A percentile compares a stretch with the other conserved stretches of the same genome.
phyloP scores from a whole-genome alignment of 2,329 filamentous ascomycete species.

The Alternaria sp. region DNA sequence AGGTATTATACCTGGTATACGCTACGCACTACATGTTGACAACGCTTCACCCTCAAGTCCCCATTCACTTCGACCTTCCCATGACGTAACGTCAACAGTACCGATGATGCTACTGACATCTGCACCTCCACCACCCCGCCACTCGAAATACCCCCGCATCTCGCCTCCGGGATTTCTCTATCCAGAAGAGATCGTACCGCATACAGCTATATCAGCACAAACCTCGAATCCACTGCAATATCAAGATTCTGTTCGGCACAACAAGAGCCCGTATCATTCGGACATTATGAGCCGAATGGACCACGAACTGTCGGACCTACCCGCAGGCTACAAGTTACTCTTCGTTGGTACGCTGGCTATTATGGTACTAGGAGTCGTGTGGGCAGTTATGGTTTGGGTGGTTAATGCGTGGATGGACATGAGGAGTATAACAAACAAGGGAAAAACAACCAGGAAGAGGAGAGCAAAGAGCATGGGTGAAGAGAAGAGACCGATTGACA shows the following conservation, averaged over 20 bases:
- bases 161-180: conserved; percentile 19
- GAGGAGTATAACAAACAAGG: neutral
- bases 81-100: neutral
- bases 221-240: neutral
- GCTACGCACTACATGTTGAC: neutral
- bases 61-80: neutral
- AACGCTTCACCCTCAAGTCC: neutral
- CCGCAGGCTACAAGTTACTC: conserved; percentile 11
- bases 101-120: neutral
- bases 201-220: neutral
- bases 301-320: conserved; percentile 16
- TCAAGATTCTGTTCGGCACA: neutral
- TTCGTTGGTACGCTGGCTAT: conserved; percentile 2
- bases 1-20: conserved; percentile 7
- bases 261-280: neutral
- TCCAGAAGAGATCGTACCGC: conserved; percentile 16
- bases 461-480: neutral
- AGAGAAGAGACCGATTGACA: conserved; percentile 22
- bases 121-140: neutral
- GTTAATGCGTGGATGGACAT: conserved; percentile 5
- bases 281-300: conserved; percentile 2
- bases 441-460: neutral
- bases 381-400: conserved; percentile 20
- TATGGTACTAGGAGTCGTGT: conserved; percentile 12
- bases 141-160: conserved; percentile 12